These are phyloP conservation scores for Candida mesenterica DNA, from an alignment of 1,139 yeast species.

Conservation along the genomic window DNA sequence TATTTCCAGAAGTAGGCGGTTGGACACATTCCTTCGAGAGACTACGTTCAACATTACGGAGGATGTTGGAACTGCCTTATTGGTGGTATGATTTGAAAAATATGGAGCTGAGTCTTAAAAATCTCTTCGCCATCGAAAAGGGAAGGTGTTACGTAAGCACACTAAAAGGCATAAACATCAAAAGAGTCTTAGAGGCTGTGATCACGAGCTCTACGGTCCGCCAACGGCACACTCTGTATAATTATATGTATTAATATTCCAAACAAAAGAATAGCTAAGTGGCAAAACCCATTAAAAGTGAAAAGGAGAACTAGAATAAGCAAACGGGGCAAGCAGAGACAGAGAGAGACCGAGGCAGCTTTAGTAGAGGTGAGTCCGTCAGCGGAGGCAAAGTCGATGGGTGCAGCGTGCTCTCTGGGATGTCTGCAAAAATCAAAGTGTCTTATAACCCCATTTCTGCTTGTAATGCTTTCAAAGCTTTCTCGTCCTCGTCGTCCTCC, in stretches of 20 bases:
- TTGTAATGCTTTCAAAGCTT: slow-evolving; percentile 82
- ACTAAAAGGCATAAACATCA: neutral
- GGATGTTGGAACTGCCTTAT: no score
- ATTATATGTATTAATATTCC: slow-evolving; percentile 5
- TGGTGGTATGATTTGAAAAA: slow-evolving; percentile 2
- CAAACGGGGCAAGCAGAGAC: no score
- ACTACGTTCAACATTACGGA: slow-evolving; percentile 9
- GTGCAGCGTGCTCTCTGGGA: no score
- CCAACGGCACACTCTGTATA: no score
- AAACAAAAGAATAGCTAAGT: slow-evolving; percentile 2
- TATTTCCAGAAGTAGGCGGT: neutral
- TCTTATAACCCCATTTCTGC: slow-evolving; percentile 88
- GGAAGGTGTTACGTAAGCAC: neutral
- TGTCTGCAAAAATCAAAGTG: no score
- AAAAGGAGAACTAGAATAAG: slow-evolving; percentile 1
- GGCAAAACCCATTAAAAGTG: slow-evolving; percentile 1
- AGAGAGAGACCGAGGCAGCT: no score
- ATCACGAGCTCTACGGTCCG: no score
- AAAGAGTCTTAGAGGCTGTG: no score
- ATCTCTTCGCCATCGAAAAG: neutral
- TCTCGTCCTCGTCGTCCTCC: slow-evolving; percentile 86
- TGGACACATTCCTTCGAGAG: slow-evolving; percentile 7
- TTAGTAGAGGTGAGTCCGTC: no score
- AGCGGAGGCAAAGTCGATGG: no score
- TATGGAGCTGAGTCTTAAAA: neutral